Evolutionary conservation across 805 yeast genomes (phyloP).

Genomic region (Saccharomycopsis olivae): DNA sequence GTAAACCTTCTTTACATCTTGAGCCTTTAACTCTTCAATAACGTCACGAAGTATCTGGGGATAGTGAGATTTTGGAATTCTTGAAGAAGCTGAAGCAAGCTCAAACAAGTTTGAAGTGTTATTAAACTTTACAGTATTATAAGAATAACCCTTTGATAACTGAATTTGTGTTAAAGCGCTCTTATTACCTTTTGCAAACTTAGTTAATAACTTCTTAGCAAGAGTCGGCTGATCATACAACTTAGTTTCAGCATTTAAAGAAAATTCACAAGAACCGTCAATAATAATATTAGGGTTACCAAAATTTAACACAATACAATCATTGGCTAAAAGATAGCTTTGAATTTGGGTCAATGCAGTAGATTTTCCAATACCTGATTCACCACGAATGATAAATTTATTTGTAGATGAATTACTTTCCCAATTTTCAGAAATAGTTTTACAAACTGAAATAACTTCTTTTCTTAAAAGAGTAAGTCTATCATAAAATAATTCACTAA

Average conservation of each 20-base stretch:
- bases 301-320: slow-evolving; percentile 47
- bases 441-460: slow-evolving; percentile 32
- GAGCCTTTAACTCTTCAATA: slow-evolving; percentile 36
- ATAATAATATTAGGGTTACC: slow-evolving; percentile 49
- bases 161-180: slow-evolving; percentile 27
- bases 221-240: slow-evolving; percentile 73
- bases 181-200: slow-evolving; percentile 37
- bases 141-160: slow-evolving; percentile 26
- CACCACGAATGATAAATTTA: slow-evolving; percentile 53
- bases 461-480: slow-evolving; percentile 52
- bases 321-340: slow-evolving; percentile 35
- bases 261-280: slow-evolving; percentile 68
- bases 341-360: slow-evolving; percentile 61
- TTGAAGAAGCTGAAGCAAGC: slow-evolving; percentile 23
- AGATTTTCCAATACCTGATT: slow-evolving; percentile 72
- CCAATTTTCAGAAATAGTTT: slow-evolving; percentile 29
- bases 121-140: slow-evolving; percentile 22
- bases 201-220: slow-evolving; percentile 47
- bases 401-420: slow-evolving; percentile 30
- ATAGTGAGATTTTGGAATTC: slow-evolving; percentile 5
- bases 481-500: slow-evolving; percentile 49
- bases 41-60: slow-evolving; percentile 7
- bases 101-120: slow-evolving; percentile 32
- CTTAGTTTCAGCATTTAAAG: slow-evolving; percentile 36
- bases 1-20: slow-evolving; percentile 43